Conservation (phyloP, 2,329 filamentous ascomycete species). For the Alternaria gansuensis region DNA sequence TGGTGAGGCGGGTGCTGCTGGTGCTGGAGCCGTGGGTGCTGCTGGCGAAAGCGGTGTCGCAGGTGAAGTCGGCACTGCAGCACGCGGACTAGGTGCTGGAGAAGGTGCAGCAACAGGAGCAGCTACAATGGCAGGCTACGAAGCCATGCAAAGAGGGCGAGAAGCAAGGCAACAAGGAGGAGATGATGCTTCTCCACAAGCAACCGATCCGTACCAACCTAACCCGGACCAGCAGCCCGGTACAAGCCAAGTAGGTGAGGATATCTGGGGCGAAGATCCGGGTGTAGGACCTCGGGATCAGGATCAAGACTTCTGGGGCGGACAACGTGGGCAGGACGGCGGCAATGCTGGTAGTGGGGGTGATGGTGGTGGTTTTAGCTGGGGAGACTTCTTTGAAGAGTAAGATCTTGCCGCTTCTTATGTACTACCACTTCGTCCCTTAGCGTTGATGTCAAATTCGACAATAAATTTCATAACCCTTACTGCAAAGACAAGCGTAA, state of each 20-base stretch:
- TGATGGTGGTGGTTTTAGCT: slow-evolving; percentile 35
- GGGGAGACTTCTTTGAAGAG: slow-evolving; percentile 39
- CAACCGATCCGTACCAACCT: slow-evolving; percentile 34
- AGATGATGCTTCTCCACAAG: slow-evolving; percentile 41
- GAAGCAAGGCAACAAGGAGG: slow-evolving; percentile 36
- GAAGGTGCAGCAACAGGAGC: slow-evolving; percentile 62
- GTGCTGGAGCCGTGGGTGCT: slow-evolving; percentile 52
- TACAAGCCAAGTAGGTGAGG: slow-evolving; percentile 29
- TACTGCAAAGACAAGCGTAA: background rate
- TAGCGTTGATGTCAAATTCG: slow-evolving; percentile 11
- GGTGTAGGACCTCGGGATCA: slow-evolving; percentile 31
- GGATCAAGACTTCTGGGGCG: slow-evolving; percentile 45
- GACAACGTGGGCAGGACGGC: slow-evolving; percentile 38
- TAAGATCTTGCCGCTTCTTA: background rate
- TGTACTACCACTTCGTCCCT: slow-evolving; percentile 11
- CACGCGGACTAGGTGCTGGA: slow-evolving; percentile 50
- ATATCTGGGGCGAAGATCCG: slow-evolving; percentile 46
- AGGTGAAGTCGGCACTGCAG: slow-evolving; percentile 60
- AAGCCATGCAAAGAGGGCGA: slow-evolving; percentile 66
- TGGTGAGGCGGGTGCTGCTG: slow-evolving; percentile 51
- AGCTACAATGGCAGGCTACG: slow-evolving; percentile 69
- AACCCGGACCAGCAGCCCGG: slow-evolving; percentile 34
- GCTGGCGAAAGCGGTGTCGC: slow-evolving; percentile 55
- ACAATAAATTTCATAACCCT: background rate
- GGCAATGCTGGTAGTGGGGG: slow-evolving; percentile 45